Evolutionary conservation across 2,329 filamentous ascomycete species (phyloP), one percentile per base, ranked within the genome.

Genomic region (Cercospora sp.): DNA sequence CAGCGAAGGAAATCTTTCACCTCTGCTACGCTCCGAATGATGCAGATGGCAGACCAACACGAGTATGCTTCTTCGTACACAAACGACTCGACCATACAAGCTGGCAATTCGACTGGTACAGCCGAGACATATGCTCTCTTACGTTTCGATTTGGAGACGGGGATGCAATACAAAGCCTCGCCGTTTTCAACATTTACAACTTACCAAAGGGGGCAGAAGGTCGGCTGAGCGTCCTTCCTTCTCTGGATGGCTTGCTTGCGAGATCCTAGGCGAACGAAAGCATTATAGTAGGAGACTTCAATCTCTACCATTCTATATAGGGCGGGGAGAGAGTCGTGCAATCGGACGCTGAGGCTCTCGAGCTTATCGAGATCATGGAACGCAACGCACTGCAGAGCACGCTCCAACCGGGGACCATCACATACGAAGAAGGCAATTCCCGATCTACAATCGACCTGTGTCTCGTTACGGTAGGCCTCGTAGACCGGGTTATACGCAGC

Each of bases 251-350:
- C 30, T 13, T 53, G 23, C 53, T 42, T 20, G 33, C 42, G 42
- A 45, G 53, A 65, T 65, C 48, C 60, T 45, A 33, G 16, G 40
- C 36, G 5, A 20, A 65, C 31, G 20, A 65, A 65, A 5, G n/a
- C 10, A 65, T 65, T 28, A 26, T 59, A 16, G 26, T 60, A 30
- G 51, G 51, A 53, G 57, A 31, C 26, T 63, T 63, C 30, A 63
- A 63, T 16, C 61, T 63, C 42, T 18, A 61, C 36, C 12, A 42
- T 55, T 8, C 40, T 10, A 13, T 61, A 26, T 61, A 16, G 33
- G 26, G 36, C 2, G 40, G 36, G 23, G 36, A 61, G 40, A 16
- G 48, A 6, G 28, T 61, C 33, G 59, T 61, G 7, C 26, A 16
- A 20, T 1, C 26, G 48, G 59, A 61, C n/a, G 20, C 40, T 18